Percentiles rank a stretch among this genome's conserved stretches.
These are phyloP conservation scores for Suillus cothurnatus DNA, from an alignment of 768 basidiomycete genomes.

Conservation along the genomic window DNA sequence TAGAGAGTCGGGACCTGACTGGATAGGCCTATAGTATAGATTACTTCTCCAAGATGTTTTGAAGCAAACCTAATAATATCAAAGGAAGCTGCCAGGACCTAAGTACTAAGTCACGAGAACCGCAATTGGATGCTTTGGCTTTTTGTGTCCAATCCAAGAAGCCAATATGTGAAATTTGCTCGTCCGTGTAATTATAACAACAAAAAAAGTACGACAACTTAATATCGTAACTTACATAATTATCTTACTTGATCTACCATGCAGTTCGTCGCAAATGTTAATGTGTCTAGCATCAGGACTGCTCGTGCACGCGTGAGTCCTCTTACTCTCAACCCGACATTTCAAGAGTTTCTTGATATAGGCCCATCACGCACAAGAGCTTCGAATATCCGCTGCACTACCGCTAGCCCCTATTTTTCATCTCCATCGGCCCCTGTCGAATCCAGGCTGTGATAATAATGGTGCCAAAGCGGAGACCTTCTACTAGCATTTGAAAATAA, in stretches of 20 bases:
- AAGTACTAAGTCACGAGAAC: background rate
- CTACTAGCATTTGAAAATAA: background rate
- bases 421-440: background rate
- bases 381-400: background rate
- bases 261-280: too few species aligned
- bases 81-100: background rate
- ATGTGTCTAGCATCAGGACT: too few species aligned
- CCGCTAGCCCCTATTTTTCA: background rate
- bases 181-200: too few species aligned
- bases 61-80: background rate
- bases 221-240: too few species aligned
- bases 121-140: background rate
- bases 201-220: too few species aligned
- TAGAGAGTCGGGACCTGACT: background rate
- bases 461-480: background rate
- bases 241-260: too few species aligned
- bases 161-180: background rate
- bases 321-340: too few species aligned
- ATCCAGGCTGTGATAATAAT: background rate
- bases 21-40: background rate
- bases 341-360: too few species aligned
- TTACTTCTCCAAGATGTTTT: background rate
- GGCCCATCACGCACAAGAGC: background rate
- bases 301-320: too few species aligned
- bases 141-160: background rate